Evolutionary conservation across 108 stramenopile genomes (phyloP).

Genomic region (Bacterosira constricta): DNA sequence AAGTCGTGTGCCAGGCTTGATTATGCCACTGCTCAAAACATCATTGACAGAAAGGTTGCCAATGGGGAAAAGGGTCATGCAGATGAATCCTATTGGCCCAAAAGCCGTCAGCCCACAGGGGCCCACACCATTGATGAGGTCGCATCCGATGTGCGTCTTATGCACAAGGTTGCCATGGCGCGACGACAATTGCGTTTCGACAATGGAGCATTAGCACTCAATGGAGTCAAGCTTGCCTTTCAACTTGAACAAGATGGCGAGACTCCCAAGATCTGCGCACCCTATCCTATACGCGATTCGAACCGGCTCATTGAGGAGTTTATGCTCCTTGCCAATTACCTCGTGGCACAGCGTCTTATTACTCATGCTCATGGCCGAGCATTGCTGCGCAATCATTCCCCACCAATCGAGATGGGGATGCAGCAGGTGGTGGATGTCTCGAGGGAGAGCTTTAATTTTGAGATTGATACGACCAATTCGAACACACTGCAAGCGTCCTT

Average conservation of each 20-base stretch:
- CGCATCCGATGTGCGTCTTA: conserved; percentile 83
- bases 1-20: conserved; percentile 94
- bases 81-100: conserved; percentile 81
- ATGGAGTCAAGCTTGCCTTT: conserved; percentile 92
- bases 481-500: conserved; percentile 83
- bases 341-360: conserved; percentile 93
- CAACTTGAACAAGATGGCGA: conserved; percentile 86
- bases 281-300: conserved; percentile 93
- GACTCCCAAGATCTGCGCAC: conserved; percentile 75
- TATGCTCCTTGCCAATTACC: conserved; percentile 97
- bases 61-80: conserved; percentile 56
- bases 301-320: conserved; percentile 97
- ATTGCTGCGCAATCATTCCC: conserved; percentile 77
- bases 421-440: conserved; percentile 71
- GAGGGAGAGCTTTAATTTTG: conserved; percentile 58
- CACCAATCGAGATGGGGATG: conserved; percentile 67
- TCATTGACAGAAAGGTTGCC: conserved; percentile 86
- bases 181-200: conserved; percentile 80
- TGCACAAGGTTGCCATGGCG: conserved; percentile 89
- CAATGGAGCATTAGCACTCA: conserved; percentile 90
- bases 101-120: conserved; percentile 81
- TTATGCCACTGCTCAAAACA: conserved; percentile 94
- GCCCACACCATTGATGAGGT: conserved; percentile 84
- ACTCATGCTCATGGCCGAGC: conserved; percentile 80
- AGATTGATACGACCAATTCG: conserved; percentile 68